Conservation (phyloP, 75 land plant genomes). For the Cryptomeria japonica region DNA sequence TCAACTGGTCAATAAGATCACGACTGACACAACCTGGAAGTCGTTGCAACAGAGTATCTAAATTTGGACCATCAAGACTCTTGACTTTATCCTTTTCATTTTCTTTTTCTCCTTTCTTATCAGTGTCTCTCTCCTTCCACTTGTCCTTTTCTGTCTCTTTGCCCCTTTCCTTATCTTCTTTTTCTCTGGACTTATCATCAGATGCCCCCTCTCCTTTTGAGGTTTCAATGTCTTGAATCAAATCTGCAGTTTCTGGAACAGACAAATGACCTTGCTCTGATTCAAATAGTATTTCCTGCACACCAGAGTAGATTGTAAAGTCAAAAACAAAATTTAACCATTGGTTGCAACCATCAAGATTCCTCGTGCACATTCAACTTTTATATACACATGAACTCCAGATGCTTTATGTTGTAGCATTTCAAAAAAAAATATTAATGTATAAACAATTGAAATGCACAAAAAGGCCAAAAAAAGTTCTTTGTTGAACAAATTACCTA, state of each 20-base stretch:
- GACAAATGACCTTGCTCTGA: conserved; percentile 36
- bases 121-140: conserved; percentile 65
- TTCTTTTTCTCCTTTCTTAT: conserved; percentile 62
- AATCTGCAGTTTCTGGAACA: conserved; percentile 32
- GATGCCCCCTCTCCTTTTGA: conserved; percentile 39
- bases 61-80: conserved; percentile 79
- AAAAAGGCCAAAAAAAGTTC: background rate
- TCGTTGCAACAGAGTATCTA: conserved; percentile 88
- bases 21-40: conserved; percentile 98
- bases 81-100: conserved; percentile 85
- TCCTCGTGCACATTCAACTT: background rate
- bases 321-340: background rate
- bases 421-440: background rate
- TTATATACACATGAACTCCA: background rate
- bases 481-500: background rate
- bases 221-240: conserved; percentile 24
- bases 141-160: conserved; percentile 71
- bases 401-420: background rate
- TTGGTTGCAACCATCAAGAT: background rate
- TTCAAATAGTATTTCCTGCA: conserved; percentile 41
- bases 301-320: background rate
- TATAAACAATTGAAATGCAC: background rate
- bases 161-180: conserved; percentile 50
- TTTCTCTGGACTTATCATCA: conserved; percentile 65
- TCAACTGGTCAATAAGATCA: conserved; percentile 95